A percentile compares a stretch with the other conserved stretches of the same genome.
These are phyloP conservation scores for Lathyrus aphaca DNA, from an alignment of 306 rosid species.

Conservation along the genomic window DNA sequence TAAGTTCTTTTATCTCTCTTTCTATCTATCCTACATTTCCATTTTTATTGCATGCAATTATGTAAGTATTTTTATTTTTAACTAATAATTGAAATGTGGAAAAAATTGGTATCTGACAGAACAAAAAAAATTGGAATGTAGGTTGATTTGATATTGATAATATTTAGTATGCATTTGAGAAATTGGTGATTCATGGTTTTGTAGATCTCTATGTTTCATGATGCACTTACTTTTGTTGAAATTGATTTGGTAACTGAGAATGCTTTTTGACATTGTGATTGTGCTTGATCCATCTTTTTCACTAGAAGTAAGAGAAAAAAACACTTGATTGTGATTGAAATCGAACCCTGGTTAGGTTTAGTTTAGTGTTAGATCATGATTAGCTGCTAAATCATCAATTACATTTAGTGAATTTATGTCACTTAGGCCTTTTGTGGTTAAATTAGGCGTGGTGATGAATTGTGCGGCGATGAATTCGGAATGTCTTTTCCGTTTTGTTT, in stretches of 20 bases:
- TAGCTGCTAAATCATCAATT: conserved; percentile 4
- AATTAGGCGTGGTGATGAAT: too few relatives aligned
- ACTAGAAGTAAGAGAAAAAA: conserved; percentile 1
- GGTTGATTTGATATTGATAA: too few relatives aligned
- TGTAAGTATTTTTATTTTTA: neutral
- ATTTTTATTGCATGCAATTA: conserved; percentile 40
- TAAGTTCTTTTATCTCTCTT: conserved; percentile 40
- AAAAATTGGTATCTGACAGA: conserved; percentile 2
- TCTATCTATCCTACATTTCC: conserved; percentile 43
- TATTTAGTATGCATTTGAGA: conserved; percentile 39
- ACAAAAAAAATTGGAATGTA: conserved; percentile 38
- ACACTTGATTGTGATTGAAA: conserved; percentile 19
- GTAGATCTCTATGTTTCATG: conserved; percentile 37
- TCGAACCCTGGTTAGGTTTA: conserved; percentile 11
- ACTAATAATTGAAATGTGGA: conserved; percentile 24
- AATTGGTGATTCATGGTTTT: conserved; percentile 31
- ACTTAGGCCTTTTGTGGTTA: conserved; percentile 18
- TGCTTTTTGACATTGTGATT: conserved; percentile 30
- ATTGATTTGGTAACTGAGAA: conserved; percentile 24
- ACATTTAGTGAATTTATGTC: conserved; percentile 14
- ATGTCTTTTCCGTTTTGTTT: conserved; percentile 24
- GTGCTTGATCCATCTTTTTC: conserved; percentile 28
- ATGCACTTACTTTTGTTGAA: conserved; percentile 21
- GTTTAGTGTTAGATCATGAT: conserved; percentile 16
- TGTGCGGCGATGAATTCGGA: conserved; percentile 15